Evolutionary conservation across 139 green algal genomes (phyloP).

Genomic region (Gonium pectorale): DNA sequence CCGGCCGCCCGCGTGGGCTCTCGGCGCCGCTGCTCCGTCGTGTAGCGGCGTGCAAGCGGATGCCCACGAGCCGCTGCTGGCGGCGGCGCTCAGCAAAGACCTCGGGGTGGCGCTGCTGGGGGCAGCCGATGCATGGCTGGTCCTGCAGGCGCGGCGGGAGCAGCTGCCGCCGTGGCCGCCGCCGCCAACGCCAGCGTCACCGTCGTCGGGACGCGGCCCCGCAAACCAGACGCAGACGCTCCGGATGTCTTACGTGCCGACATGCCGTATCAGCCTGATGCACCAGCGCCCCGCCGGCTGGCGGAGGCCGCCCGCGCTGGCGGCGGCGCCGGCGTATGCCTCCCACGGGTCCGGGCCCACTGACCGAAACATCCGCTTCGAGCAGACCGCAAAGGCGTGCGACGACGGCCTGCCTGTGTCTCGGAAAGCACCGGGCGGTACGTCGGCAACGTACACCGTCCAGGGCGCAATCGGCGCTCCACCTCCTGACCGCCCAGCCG

Average conservation of each 20-base stretch:
- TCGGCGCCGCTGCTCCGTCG: not conserved
- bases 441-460: too few species aligned
- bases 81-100: conserved; percentile 1
- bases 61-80: conserved; percentile 10
- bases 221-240: not conserved
- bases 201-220: too few species aligned
- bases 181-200: not conserved
- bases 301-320: not conserved
- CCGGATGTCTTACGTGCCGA: not conserved
- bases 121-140: conserved; percentile 12
- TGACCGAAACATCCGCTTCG: too few species aligned
- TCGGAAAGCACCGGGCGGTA: too few species aligned
- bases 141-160: not conserved
- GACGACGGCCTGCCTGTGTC: too few species aligned
- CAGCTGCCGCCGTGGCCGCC: not conserved
- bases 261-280: conserved; percentile 25
- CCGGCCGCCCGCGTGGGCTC: not conserved
- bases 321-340: not conserved
- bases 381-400: too few species aligned
- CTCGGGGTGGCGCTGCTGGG: conserved; percentile 16
- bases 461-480: too few species aligned
- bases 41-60: not conserved
- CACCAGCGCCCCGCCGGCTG: not conserved
- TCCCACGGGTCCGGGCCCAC: too few species aligned
- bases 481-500: too few species aligned